Conservation (phyloP, 164 flowering plant species). For the Nymphaea colorata region DNA sequence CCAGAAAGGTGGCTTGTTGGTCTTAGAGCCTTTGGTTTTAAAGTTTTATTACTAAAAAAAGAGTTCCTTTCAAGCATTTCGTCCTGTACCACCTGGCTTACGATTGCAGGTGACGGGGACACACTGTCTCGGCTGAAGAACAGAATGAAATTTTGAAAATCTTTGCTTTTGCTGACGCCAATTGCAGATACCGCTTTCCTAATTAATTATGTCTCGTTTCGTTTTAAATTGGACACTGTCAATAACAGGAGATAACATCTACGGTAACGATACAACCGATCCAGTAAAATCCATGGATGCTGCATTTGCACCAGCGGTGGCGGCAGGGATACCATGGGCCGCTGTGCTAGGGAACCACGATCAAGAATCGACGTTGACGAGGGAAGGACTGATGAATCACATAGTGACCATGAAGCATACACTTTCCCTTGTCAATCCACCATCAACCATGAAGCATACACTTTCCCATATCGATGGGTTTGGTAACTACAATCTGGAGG, state of each 20-base stretch:
- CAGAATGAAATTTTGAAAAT: no score
- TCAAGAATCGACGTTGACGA: constrained; percentile 61
- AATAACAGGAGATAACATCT: constrained; percentile 71
- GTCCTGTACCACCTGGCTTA: no score
- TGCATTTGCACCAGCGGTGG: constrained; percentile 69
- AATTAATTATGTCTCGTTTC: no score
- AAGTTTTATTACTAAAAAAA: no score
- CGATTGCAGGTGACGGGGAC: no score
- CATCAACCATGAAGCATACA: constrained; percentile 36
- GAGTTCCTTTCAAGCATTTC: neutral
- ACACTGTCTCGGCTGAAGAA: no score
- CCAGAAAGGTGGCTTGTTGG: no score
- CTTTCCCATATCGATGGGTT: constrained; percentile 72
- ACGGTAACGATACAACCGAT: constrained; percentile 46
- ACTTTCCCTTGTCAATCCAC: constrained; percentile 55
- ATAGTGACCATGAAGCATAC: constrained; percentile 50
- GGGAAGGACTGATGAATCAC: constrained; percentile 81
- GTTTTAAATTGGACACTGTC: neutral
- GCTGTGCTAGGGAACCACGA: constrained; percentile 98
- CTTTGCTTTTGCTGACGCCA: no score
- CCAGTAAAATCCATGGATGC: constrained; percentile 57
- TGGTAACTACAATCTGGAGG: constrained; percentile 86
- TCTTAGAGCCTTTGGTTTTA: no score
- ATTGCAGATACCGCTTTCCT: no score
- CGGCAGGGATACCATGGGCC: constrained; percentile 74